Conservation (phyloP, 495 filamentous ascomycete genomes). For the Podospora tetraspora region DNA sequence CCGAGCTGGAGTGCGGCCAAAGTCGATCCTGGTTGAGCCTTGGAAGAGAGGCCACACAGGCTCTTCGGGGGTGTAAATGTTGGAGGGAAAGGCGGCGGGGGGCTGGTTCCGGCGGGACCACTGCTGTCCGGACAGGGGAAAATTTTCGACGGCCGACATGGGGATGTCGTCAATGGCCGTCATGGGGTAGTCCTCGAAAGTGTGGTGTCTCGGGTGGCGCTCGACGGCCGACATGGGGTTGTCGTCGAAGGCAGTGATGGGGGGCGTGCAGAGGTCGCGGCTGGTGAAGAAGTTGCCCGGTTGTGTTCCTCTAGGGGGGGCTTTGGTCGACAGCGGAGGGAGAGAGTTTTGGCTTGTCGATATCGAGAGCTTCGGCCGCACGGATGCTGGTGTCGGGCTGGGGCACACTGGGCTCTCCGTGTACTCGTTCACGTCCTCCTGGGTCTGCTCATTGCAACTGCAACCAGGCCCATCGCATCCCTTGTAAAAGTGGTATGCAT, state of each 20-base stretch:
- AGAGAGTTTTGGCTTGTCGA: conserved; percentile 15
- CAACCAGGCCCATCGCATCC: not conserved
- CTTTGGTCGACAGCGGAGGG: conserved; percentile 9
- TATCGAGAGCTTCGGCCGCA: conserved; percentile 22
- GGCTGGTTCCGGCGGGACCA: conserved; percentile 5
- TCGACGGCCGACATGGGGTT: conserved; percentile 8
- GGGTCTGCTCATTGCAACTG: not conserved
- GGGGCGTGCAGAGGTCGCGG: conserved; percentile 22
- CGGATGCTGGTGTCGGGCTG: conserved; percentile 10
- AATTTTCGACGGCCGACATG: conserved; percentile 5
- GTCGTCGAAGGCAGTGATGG: conserved; percentile 20
- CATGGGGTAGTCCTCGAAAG: conserved; percentile 15
- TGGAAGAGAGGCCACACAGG: conserved; percentile 18
- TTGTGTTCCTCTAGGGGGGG: conserved; percentile 8
- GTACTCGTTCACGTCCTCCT: not conserved
- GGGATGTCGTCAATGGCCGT: conserved; percentile 7
- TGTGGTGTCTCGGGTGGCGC: not conserved
- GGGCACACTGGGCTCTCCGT: conserved; percentile 13
- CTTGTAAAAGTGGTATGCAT: conserved; percentile 5
- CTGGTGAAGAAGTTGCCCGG: conserved; percentile 19
- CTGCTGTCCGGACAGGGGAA: not conserved
- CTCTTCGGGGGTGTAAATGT: conserved; percentile 20
- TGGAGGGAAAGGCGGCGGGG: conserved; percentile 5
- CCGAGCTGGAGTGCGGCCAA: conserved; percentile 5
- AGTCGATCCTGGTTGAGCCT: conserved; percentile 15